Conservation (phyloP, 192 early-diverging fungal species). For the Coemansia nantahalensis region DNA sequence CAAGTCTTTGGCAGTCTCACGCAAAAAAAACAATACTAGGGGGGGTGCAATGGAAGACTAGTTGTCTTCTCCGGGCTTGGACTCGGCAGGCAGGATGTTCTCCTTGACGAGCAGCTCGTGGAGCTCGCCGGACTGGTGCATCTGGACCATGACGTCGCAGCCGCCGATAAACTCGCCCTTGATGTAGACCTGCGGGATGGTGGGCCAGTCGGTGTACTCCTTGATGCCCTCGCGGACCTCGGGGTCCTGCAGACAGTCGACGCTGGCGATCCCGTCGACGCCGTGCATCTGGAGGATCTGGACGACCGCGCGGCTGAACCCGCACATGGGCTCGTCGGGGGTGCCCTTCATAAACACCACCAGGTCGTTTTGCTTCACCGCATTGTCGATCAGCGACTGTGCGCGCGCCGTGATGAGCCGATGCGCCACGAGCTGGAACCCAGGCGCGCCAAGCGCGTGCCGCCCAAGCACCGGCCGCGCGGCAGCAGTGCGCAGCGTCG, state of each 20-base stretch:
- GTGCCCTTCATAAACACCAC: conserved; percentile 96
- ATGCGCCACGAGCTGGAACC: conserved; percentile 11
- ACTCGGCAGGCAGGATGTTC: conserved; percentile 54
- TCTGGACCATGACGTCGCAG: conserved; percentile 86
- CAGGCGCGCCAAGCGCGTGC: neutral
- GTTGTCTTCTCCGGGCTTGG: too few species aligned
- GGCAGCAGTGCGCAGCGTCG: conserved; percentile 10
- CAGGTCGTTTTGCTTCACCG: conserved; percentile 42
- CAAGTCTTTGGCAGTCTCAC: too few species aligned
- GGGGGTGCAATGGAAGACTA: too few species aligned
- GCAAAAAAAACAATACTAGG: too few species aligned
- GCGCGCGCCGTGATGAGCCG: conserved; percentile 40
- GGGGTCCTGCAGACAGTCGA: conserved; percentile 82
- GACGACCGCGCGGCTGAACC: conserved; percentile 90
- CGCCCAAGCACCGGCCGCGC: conserved; percentile 6
- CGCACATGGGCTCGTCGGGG: conserved; percentile 88
- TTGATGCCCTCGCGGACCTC: conserved; percentile 92
- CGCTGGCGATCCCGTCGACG: conserved; percentile 68
- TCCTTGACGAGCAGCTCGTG: conserved; percentile 75
- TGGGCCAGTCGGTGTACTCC: conserved; percentile 93
- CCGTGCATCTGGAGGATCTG: conserved; percentile 81
- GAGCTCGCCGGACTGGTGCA: conserved; percentile 89
- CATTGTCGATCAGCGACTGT: conserved; percentile 32
- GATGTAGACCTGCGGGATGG: conserved; percentile 94
- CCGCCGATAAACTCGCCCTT: conserved; percentile 96